Evolutionary conservation across 768 basidiomycete genomes (phyloP).

Genomic region (Leccinum boreale): DNA sequence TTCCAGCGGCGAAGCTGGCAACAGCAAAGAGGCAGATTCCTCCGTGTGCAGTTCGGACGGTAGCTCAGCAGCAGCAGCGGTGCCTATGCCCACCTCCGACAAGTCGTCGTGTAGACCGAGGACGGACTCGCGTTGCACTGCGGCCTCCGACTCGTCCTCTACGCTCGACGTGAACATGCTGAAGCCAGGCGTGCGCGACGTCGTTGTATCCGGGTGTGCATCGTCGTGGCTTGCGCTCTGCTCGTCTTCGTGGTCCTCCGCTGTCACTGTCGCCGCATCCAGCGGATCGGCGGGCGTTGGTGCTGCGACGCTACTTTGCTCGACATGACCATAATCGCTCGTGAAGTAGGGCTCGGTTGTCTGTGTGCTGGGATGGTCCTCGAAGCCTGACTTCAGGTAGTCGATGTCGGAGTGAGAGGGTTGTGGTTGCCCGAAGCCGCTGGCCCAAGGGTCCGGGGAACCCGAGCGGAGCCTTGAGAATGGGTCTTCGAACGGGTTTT

Average conservation of each 20-base stretch:
- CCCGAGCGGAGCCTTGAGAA: conserved; percentile 58
- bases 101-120: conserved; percentile 6
- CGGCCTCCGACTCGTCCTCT: conserved; percentile 24
- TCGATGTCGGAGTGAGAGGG: conserved; percentile 20
- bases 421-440: conserved; percentile 45
- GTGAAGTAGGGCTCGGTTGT: conserved; percentile 37
- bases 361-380: conserved; percentile 23
- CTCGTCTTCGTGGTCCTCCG: conserved; percentile 33
- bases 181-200: conserved; percentile 46
- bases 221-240: conserved; percentile 11
- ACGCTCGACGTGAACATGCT: conserved; percentile 33
- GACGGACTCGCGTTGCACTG: conserved; percentile 10
- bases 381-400: conserved; percentile 28
- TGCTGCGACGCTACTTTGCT: conserved; percentile 12
- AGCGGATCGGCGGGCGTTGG: conserved; percentile 38
- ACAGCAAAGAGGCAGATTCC: conserved; percentile 8
- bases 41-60: conserved; percentile 16
- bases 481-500: conserved; percentile 74
- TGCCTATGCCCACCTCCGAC: neutral
- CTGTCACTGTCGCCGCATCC: conserved; percentile 35
- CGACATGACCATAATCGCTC: conserved; percentile 32
- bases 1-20: conserved; percentile 8
- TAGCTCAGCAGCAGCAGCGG: neutral
- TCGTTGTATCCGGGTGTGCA: conserved; percentile 7
- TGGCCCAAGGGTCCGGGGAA: conserved; percentile 78